Conservation (phyloP, 75 land plant genomes). For the Pinus tabuliformis region DNA sequence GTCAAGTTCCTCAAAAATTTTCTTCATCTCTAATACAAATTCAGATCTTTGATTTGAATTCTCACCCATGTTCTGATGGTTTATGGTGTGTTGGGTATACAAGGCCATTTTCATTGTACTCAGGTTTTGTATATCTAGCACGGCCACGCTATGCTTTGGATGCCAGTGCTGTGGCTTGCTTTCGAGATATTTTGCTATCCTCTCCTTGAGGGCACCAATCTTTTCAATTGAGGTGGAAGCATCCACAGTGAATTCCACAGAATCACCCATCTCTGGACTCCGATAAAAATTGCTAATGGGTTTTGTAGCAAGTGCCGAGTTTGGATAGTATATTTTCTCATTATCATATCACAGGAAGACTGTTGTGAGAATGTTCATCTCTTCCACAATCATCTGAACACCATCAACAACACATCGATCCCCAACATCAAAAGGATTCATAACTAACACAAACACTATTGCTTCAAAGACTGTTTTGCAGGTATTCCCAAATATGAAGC, state of each 20-base stretch:
- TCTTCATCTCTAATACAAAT: constrained; percentile 58
- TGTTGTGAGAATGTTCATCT: constrained; percentile 69
- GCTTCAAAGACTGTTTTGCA: constrained; percentile 60
- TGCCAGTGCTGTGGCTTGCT: constrained; percentile 72
- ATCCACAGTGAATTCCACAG: constrained; percentile 48
- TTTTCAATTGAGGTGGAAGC: constrained; percentile 47
- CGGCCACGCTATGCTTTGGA: constrained; percentile 37
- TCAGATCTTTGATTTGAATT: constrained; percentile 55
- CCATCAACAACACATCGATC: constrained; percentile 74
- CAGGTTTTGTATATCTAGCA: constrained; percentile 55
- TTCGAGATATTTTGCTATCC: constrained; percentile 49
- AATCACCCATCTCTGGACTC: constrained; percentile 65
- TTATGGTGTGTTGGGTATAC: constrained; percentile 67
- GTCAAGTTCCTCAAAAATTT: constrained; percentile 42
- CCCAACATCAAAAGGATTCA: constrained; percentile 78
- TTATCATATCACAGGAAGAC: constrained; percentile 62
- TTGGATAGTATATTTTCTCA: constrained; percentile 72
- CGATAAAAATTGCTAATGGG: constrained; percentile 65
- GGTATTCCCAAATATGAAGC: constrained; percentile 57
- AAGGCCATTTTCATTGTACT: constrained; percentile 56
- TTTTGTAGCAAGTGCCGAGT: constrained; percentile 49
- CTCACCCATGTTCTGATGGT: constrained; percentile 69
- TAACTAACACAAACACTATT: constrained; percentile 63
- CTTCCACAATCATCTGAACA: constrained; percentile 67
- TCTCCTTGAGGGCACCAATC: constrained; percentile 43